Percentiles rank a stretch among this genome's conserved stretches.
Evolutionary conservation across 2,329 filamentous ascomycete genomes (phyloP).

Genomic region (Coniochaeta pulveracea): DNA sequence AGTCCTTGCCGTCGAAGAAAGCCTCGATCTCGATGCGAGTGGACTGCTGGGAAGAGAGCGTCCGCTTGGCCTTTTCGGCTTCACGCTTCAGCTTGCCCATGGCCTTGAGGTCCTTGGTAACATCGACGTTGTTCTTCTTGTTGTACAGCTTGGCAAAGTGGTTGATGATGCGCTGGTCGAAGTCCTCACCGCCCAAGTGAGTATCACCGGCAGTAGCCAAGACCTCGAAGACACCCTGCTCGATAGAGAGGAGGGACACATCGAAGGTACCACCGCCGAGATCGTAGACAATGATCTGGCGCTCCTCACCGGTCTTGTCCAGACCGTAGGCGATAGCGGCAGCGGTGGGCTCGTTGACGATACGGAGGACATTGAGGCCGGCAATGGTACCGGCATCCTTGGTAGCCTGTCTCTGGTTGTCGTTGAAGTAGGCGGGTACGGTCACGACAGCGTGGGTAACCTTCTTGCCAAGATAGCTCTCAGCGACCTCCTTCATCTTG

Average conservation of each 20-base stretch:
- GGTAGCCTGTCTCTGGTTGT: constrained; percentile 92
- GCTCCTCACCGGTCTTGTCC: constrained; percentile 73
- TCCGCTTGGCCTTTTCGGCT: constrained; percentile 98
- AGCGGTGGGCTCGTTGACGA: constrained; percentile 93
- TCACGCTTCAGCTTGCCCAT: constrained; percentile 99
- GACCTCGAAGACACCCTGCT: constrained; percentile 89
- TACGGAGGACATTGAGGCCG: constrained; percentile 88
- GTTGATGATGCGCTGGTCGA: constrained; percentile 95
- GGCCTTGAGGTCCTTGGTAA: constrained; percentile 90
- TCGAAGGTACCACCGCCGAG: constrained; percentile 91
- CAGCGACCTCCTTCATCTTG: constrained; percentile 56
- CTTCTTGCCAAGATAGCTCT: constrained; percentile 70
- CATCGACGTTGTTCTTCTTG: constrained; percentile 91
- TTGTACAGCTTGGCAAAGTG: constrained; percentile 96
- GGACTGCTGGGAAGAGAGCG: constrained; percentile 87
- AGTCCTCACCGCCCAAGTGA: constrained; percentile 96
- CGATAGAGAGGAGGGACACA: constrained; percentile 86
- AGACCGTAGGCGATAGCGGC: constrained; percentile 92
- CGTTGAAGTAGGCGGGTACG: constrained; percentile 96
- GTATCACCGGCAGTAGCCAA: constrained; percentile 92
- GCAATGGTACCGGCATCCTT: constrained; percentile 91
- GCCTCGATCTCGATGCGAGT: constrained; percentile 93
- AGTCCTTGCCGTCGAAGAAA: constrained; percentile 93
- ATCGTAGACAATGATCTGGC: constrained; percentile 88
- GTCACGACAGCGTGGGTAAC: constrained; percentile 85